phyloP scores from a whole-genome alignment of 2,329 filamentous ascomycete genomes.

The Zalaria sp. region DNA sequence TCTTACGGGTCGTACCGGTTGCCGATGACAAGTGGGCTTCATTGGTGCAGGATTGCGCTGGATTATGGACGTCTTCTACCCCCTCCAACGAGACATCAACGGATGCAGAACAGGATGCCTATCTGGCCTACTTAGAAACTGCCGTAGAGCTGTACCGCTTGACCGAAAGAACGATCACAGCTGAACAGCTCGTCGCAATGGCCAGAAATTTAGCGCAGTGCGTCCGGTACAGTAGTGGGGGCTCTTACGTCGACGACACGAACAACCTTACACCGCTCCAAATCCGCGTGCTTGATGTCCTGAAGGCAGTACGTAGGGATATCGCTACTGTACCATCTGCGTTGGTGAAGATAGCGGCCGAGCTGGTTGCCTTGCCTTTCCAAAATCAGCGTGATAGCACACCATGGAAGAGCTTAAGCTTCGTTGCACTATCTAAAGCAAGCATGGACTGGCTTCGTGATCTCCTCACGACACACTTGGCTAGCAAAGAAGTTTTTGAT shows the following conservation, averaged over 20 bases:
- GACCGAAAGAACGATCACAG: constrained; percentile 48
- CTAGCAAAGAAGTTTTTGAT: constrained; percentile 53
- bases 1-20: constrained; percentile 20
- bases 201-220: constrained; percentile 57
- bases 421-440: constrained; percentile 75
- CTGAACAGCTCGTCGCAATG: constrained; percentile 51
- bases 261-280: constrained; percentile 64
- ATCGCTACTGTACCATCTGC: constrained; percentile 49
- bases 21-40: constrained; percentile 11
- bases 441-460: constrained; percentile 57
- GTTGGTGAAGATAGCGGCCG: constrained; percentile 55
- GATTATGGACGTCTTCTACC: constrained; percentile 16
- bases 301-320: constrained; percentile 55
- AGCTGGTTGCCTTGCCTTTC: constrained; percentile 60
- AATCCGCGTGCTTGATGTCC: constrained; percentile 49
- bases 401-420: constrained; percentile 49
- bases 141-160: constrained; percentile 68
- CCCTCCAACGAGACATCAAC: constrained; percentile 9
- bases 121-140: constrained; percentile 70
- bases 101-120: constrained; percentile 56
- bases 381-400: constrained; percentile 14
- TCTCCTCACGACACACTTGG: constrained; percentile 44
- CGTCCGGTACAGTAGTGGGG: constrained; percentile 54
- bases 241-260: constrained; percentile 55
- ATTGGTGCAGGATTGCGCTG: constrained; percentile 13